Evolutionary conservation across 2,329 filamentous ascomycete genomes (phyloP), one percentile per base, ranked within the genome.

Genomic region (Sclerotinia trifoliorum): DNA sequence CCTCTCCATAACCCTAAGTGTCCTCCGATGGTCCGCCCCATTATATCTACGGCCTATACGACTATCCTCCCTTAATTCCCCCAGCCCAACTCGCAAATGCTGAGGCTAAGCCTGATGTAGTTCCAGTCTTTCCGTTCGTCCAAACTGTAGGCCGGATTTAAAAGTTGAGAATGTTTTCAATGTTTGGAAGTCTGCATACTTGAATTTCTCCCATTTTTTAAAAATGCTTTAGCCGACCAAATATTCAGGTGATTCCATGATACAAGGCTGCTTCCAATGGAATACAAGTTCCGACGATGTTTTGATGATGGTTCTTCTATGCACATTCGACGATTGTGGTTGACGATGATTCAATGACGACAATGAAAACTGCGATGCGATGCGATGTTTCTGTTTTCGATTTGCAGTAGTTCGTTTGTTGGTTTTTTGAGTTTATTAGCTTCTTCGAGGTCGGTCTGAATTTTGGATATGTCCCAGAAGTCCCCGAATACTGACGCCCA

Each of bases 361-460:
- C 29, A 13, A 2, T 52, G n/a, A 52, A 29, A 24, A 29, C 13
- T 46, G 42, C 17, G 49, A 52, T 17, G 13, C 26, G 24, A 54
- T 29, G 29, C 26, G 51, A 54, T 54, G 5, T 29, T 54, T 2
- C 51, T 8, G 29, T 54, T 7, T 32, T 54, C 3, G 26, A 32
- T 52, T 15, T 19, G 26, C 29, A 19, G 26, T 54, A 54, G 17
- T 54, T 54, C 24, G 10, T 54, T 29, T 29, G 49, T 52, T 29
- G 51, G 24, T 52, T 52, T 52, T 15, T 54, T 54, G 51, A 54
- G 26, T 54, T 54, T 54, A 32, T 54, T 54, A 54, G 51, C 51
- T 54, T 54, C 51, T 54, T 32, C 26, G 51, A 54, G 24, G 51
- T 54, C 26, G 51, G 15, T 54, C 29, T 29, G 26, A 3, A 54